phyloP scores from a whole-genome alignment of 495 filamentous ascomycete genomes.

The Penicillium desertorum region DNA sequence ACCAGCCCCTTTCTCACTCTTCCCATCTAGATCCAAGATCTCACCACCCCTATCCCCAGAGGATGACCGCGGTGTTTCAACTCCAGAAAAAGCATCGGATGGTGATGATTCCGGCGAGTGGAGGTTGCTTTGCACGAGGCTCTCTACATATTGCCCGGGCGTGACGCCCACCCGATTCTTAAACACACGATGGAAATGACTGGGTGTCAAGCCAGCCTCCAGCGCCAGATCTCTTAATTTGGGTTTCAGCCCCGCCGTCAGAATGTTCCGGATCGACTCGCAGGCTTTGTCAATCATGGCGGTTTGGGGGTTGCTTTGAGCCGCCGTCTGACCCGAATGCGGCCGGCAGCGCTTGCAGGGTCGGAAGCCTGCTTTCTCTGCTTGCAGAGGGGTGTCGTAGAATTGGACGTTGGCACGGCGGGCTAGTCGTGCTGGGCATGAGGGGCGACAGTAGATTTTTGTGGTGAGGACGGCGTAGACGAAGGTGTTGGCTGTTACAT shows the following conservation, averaged over 20 bases:
- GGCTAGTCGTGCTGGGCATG: conserved; percentile 59
- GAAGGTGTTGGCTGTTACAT: conserved; percentile 51
- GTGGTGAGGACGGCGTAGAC: conserved; percentile 64
- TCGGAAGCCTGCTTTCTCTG: conserved; percentile 56
- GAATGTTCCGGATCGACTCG: conserved; percentile 26
- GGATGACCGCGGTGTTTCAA: conserved; percentile 16
- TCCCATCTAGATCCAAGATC: conserved; percentile 14
- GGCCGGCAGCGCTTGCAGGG: conserved; percentile 67
- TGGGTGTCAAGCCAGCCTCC: conserved; percentile 54
- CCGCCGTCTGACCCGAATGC: conserved; percentile 35
- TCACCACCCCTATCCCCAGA: conserved; percentile 4
- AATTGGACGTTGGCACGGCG: conserved; percentile 61
- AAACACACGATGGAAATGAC: conserved; percentile 64
- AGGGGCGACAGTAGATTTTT: conserved; percentile 63
- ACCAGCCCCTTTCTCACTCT: conserved; percentile 11
- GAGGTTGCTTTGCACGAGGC: conserved; percentile 10
- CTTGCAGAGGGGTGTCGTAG: conserved; percentile 54
- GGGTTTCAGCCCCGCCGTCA: conserved; percentile 37
- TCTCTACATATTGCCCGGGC: conserved; percentile 53
- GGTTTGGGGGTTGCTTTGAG: conserved; percentile 41
- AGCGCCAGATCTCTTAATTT: conserved; percentile 52
- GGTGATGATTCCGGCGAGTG: conserved; percentile 11
- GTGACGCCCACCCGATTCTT: conserved; percentile 60
- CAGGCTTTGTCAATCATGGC: conserved; percentile 49
- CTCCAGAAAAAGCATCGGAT: conserved; percentile 13